Evolutionary conservation across 1,284 basidiomycete species (phyloP).

Genomic region (Marasmius fiardii): DNA sequence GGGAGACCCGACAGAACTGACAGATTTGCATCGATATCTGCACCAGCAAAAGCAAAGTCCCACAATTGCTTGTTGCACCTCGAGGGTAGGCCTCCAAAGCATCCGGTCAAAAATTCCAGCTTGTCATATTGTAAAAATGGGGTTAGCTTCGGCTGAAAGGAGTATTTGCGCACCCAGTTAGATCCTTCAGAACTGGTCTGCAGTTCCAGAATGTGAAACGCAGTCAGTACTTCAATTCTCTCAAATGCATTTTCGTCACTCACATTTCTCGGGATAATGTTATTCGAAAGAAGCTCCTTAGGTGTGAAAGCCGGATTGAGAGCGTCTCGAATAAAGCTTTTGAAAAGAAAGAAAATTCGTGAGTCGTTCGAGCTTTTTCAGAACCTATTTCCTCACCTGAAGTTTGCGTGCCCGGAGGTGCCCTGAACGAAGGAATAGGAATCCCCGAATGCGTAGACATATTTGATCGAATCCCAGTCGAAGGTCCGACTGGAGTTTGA

Average conservation of each 20-base stretch:
- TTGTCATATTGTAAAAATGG: conserved; percentile 16
- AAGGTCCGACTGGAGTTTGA: conserved; percentile 18
- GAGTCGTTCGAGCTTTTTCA: background rate
- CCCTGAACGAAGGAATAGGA: conserved; percentile 57
- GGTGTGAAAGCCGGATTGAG: conserved; percentile 41
- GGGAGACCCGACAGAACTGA: conserved; percentile 20
- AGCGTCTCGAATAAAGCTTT: conserved; percentile 50
- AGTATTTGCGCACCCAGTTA: conserved; percentile 39
- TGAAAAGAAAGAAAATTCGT: no score
- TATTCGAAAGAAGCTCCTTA: conserved; percentile 35
- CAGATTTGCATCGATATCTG: conserved; percentile 47
- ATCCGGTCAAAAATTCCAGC: conserved; percentile 52
- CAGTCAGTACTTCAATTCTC: no score
- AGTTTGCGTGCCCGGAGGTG: conserved; percentile 42
- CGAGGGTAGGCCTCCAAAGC: conserved; percentile 41
- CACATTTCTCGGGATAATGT: conserved; percentile 47
- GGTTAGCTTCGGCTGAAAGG: background rate
- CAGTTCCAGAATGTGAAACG: background rate
- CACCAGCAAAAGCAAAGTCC: conserved; percentile 56
- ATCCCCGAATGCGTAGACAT: conserved; percentile 51
- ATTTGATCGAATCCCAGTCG: conserved; percentile 37
- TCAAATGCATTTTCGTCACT: no score
- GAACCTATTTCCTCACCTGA: conserved; percentile 32
- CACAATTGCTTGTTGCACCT: conserved; percentile 44
- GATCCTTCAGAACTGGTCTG: conserved; percentile 54